Base-by-base conservation (phyloP, 805 yeast species). In the Naumovozyma dairenensis region DNA sequence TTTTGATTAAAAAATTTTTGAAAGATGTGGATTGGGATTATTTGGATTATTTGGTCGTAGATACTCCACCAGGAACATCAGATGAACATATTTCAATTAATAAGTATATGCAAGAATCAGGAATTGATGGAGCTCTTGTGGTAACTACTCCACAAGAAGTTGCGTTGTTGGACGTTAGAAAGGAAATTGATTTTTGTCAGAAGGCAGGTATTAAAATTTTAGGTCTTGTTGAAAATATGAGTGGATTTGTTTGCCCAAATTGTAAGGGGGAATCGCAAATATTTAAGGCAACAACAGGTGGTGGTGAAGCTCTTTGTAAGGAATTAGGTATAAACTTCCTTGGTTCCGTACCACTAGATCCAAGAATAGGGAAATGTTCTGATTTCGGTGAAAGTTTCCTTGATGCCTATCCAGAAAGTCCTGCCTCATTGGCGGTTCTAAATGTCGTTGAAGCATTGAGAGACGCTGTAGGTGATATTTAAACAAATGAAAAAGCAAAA, bases 101-200 rank as follows among this genome's bases (percentile, higher is more conserved):
- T 21, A 77, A 82, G 33, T 87, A 83, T 51, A 64, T 92, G 71
- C 81, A 83, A 48, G 94, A 84, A 22, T 75, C 80, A 4, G 96
- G 96, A 0, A 77, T 92, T 2, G 96, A 89, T 54, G 99, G 99
- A 1, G 98, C 98, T 0, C 65, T 92, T 20, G 71, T 92, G 2
- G 92, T 92, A 22, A 89, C 98, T 0, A 92, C 98, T 0, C 98
- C 99, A 0, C 99, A 92, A 59, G 99, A 92, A 56, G 97, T 89
- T 15, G 94, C 98, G 0, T 62, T 92, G 26, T 61, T 92, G 29
- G 99, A 92, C 53, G 99, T 92, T 4, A 66, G 99, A 36, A 92
- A 92, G 58, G 98, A 92, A 53, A 83, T 92, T 15, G 94, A 89
- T 53, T 92, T 92, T 49, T 92, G 98, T 58, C 68, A 76, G 28